Evolutionary conservation across 257 asterid genomes (phyloP), one percentile per base, ranked within the genome.

Genomic region (Prunella vulgaris): DNA sequence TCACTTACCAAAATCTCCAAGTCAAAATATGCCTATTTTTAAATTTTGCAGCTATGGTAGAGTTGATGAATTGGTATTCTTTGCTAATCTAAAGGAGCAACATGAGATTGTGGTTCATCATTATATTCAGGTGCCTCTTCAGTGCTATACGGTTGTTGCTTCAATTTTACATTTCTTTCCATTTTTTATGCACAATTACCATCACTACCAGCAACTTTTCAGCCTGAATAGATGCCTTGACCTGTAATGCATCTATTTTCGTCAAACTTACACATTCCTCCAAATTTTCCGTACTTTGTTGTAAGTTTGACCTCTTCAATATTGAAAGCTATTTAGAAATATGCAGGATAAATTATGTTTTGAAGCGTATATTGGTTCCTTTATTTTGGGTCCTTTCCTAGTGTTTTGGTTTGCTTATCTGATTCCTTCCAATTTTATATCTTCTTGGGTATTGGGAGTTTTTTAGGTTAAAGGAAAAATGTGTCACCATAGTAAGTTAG

Each of bases 1-100:
- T 53, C 28, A 51, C 51, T 75, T 61, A 63, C 27, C n/a, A 46
- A 35, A 57, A 66, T 71, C 21, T 27, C 62, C 24, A 70, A 37
- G 14, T 70, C 48, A 46, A 70, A 66, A 57, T 76, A 68, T 74
- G 60, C 69, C 56, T 80, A 32, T 65, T 74, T 15, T 68, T 75
- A 60, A 74, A 60, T 66, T 51, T 75, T 79, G 86, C 88, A 94
- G 99, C 91, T 87, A 90, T 59, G 97, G 97, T 64, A 86, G 97
- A 82, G 96, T 87, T 73, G 97, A 94, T 86, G 99, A 94, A 63
- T 76, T 94, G 85, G 99, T 94, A 46, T 94, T 88, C 87, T 94
- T 94, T 79, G 99, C 99, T 75, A 80, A 86, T 78, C 93, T 94
- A 28, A 94, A 86, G 86, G 99, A 94, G 93, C 83, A 94, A 79